phyloP scores from a whole-genome alignment of 23 red algal genomes.

The Pyropia haitanensis region DNA sequence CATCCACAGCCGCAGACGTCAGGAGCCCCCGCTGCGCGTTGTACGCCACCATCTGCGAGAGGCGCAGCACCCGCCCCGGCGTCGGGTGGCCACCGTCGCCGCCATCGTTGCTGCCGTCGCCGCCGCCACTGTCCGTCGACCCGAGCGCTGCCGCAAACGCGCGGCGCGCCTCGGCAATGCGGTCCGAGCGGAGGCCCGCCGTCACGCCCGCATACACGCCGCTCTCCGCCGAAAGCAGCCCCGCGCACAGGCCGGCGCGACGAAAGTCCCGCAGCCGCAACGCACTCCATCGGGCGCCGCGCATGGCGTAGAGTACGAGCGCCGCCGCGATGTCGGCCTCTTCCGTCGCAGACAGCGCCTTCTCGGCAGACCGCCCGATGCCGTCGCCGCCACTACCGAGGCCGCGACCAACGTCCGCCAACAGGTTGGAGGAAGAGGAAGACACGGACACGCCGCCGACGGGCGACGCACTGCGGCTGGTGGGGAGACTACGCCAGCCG shows the following conservation, averaged over 20 bases:
- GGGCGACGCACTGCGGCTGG: too few relatives aligned
- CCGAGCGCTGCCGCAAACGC: background rate
- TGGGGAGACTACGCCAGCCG: too few relatives aligned
- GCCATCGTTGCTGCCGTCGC: background rate
- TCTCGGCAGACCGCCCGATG: too few relatives aligned
- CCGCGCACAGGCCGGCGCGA: background rate
- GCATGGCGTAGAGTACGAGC: too few relatives aligned
- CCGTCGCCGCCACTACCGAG: too few relatives aligned
- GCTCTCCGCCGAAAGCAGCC: background rate
- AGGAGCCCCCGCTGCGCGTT: background rate
- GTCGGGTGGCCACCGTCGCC: background rate
- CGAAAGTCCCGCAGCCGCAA: background rate
- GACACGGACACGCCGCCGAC: too few relatives aligned
- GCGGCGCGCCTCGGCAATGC: background rate
- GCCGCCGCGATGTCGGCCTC: too few relatives aligned
- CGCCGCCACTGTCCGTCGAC: background rate
- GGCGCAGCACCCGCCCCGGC: background rate
- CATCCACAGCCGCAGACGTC: background rate
- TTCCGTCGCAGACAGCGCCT: too few relatives aligned
- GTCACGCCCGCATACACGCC: constrained; percentile 1
- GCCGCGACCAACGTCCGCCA: too few relatives aligned
- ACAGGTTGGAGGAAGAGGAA: too few relatives aligned
- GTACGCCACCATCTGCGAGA: background rate
- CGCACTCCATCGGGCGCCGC: too few relatives aligned
- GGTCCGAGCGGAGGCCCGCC: background rate